phyloP scores from a whole-genome alignment of 1,284 basidiomycete genomes.

The Agaricales sp. region DNA sequence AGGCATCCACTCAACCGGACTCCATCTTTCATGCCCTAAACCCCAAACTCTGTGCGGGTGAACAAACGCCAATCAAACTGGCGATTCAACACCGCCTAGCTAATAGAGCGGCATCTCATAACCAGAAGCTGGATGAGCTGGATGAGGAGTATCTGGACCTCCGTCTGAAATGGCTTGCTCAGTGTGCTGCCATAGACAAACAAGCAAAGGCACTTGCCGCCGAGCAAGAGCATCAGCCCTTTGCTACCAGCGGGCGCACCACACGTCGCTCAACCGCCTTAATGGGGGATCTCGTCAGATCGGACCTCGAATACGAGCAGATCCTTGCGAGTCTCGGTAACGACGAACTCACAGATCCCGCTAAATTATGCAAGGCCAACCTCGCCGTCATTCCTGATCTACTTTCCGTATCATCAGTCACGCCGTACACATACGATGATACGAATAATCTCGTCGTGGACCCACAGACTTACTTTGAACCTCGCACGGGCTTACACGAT shows the following conservation, averaged over 20 bases:
- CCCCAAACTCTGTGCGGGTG: not conserved
- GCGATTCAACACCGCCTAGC: slow-evolving; percentile 44
- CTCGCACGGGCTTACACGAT: slow-evolving; percentile 59
- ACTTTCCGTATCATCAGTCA: slow-evolving; percentile 61
- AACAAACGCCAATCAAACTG: slow-evolving; percentile 22
- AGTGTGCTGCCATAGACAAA: slow-evolving; percentile 59
- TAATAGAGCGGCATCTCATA: slow-evolving; percentile 36
- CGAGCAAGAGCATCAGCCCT: slow-evolving; percentile 32
- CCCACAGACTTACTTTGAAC: slow-evolving; percentile 71
- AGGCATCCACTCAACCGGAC: not conserved
- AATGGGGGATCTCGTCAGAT: slow-evolving; percentile 85
- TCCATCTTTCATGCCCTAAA: not conserved
- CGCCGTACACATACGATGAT: slow-evolving; percentile 68
- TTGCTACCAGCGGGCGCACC: slow-evolving; percentile 47
- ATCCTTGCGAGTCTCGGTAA: slow-evolving; percentile 89
- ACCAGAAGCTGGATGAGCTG: slow-evolving; percentile 46
- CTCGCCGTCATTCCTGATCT: slow-evolving; percentile 92
- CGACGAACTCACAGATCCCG: slow-evolving; percentile 88
- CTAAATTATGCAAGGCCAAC: slow-evolving; percentile 77
- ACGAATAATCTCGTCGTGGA: slow-evolving; percentile 76
- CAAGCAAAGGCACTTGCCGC: slow-evolving; percentile 20
- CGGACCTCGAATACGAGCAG: slow-evolving; percentile 95
- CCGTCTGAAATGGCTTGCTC: slow-evolving; percentile 62
- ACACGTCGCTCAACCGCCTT: slow-evolving; percentile 64
- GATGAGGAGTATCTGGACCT: slow-evolving; percentile 58